Percentiles rank a stretch among this genome's conserved stretches.
phyloP scores from a whole-genome alignment of 352 stramenopile species.

The Phytophthora vignae region DNA sequence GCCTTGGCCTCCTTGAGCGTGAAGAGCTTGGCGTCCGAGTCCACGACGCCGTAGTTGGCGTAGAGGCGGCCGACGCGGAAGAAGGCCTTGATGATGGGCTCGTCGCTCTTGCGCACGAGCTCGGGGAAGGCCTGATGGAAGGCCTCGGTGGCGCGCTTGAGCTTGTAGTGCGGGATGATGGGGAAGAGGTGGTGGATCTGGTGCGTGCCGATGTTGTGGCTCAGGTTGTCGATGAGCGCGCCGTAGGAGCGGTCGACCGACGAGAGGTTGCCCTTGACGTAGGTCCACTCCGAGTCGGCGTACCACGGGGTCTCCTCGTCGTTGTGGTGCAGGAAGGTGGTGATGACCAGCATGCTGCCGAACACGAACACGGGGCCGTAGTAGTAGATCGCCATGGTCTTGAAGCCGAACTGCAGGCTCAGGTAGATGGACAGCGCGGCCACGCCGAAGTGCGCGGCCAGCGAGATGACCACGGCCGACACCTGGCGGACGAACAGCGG shows the following conservation, averaged over 20 bases:
- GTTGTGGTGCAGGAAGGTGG: conserved; percentile 87
- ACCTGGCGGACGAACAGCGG: conserved; percentile 73
- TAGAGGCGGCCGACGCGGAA: conserved; percentile 69
- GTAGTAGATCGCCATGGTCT: conserved; percentile 83
- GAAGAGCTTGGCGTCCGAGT: conserved; percentile 70
- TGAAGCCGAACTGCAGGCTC: conserved; percentile 53
- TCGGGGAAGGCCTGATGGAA: conserved; percentile 78
- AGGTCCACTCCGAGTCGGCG: conserved; percentile 84
- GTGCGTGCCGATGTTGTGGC: conserved; percentile 90
- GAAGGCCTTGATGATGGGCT: conserved; percentile 76
- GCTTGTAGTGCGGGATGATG: conserved; percentile 90
- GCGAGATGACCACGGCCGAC: conserved; percentile 67
- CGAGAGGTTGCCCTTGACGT: conserved; percentile 86
- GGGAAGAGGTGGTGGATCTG: conserved; percentile 89
- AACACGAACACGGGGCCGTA: conserved; percentile 81
- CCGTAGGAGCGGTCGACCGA: conserved; percentile 85
- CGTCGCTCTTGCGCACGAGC: conserved; percentile 73
- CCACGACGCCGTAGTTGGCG: conserved; percentile 75
- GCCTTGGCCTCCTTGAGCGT: conserved; percentile 70
- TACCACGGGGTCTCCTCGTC: conserved; percentile 88
- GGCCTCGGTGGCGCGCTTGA: conserved; percentile 64
- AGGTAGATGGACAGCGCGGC: conserved; percentile 48
- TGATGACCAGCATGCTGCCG: conserved; percentile 82
- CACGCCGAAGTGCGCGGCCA: conserved; percentile 55
- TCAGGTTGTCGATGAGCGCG: conserved; percentile 81